A percentile compares a stretch with the other conserved stretches of the same genome.
Conservation (phyloP, 495 filamentous ascomycete genomes). For the Penicillium atrosanguineum region DNA sequence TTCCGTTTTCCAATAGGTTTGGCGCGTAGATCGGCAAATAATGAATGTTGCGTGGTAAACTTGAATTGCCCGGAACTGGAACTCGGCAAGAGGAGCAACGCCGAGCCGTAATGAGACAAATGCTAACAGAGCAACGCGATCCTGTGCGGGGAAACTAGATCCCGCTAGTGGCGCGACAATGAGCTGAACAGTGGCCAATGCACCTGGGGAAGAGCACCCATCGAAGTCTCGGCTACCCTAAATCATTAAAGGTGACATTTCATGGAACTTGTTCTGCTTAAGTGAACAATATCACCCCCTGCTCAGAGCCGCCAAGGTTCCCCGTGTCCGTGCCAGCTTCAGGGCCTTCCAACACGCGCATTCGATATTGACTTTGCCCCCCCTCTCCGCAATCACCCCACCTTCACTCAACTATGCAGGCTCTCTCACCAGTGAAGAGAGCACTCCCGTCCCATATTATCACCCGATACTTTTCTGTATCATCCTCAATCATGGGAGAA, state of each 20-base stretch:
- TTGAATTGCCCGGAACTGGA: not conserved
- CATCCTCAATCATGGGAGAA: conserved; percentile 53
- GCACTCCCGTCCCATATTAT: conserved; percentile 27
- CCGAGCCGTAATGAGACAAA: not conserved
- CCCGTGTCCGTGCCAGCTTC: not conserved
- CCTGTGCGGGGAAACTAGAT: not conserved
- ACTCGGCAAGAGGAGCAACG: not conserved
- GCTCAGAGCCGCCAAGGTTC: no score
- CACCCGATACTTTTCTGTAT: conserved; percentile 55
- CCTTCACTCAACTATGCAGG: conserved; percentile 16
- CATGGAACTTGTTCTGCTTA: not conserved
- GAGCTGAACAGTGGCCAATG: not conserved
- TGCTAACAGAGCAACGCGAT: not conserved
- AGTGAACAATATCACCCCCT: no score
- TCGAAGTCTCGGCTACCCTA: not conserved
- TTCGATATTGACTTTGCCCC: conserved; percentile 2
- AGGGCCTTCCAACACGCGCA: not conserved
- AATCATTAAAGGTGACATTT: not conserved
- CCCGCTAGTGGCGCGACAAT: not conserved
- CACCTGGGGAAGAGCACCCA: not conserved
- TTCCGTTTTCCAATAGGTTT: not conserved
- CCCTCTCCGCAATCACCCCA: conserved; percentile 1
- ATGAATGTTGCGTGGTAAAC: not conserved
- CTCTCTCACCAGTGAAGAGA: conserved; percentile 45
- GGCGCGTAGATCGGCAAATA: not conserved